A percentile compares a stretch with the other conserved stretches of the same genome.
phyloP scores from a whole-genome alignment of 2,329 filamentous ascomycete genomes.

The Delphinella strobiligena region DNA sequence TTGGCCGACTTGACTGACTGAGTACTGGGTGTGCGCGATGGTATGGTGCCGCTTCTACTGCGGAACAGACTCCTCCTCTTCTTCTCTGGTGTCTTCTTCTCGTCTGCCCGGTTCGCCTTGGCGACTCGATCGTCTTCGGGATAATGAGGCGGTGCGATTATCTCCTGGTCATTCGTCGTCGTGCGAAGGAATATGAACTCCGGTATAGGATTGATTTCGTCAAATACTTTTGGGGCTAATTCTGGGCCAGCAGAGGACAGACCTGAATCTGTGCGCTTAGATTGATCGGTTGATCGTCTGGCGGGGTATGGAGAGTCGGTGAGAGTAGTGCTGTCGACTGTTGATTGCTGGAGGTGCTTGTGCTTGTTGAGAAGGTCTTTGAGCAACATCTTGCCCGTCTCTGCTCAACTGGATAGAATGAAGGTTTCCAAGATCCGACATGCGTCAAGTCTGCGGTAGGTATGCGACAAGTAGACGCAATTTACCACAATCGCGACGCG shows the following conservation, averaged over 20 bases:
- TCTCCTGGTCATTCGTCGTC: slow-evolving; percentile 69
- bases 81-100: slow-evolving; percentile 1
- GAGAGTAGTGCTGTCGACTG: background rate
- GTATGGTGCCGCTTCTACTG: slow-evolving; percentile 3
- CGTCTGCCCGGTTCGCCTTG: too few species aligned
- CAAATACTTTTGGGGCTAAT: background rate
- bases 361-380: slow-evolving; percentile 16
- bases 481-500: too few species aligned
- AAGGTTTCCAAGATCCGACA: background rate
- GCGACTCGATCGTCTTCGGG: slow-evolving; percentile 27
- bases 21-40: background rate
- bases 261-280: background rate
- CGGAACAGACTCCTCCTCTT: slow-evolving; percentile 7
- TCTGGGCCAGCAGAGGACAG: background rate
- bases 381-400: slow-evolving; percentile 7
- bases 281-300: background rate
- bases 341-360: background rate
- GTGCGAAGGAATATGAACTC: slow-evolving; percentile 77
- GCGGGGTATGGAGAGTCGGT: too few species aligned
- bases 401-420: background rate
- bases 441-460: too few species aligned
- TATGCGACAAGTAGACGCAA: too few species aligned
- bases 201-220: slow-evolving; percentile 24
- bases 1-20: too few species aligned
- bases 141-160: slow-evolving; percentile 57